A percentile compares a stretch with the other conserved stretches of the same genome.
phyloP scores from a whole-genome alignment of 305 asterid species.

The Solanum aculeatissimum region DNA sequence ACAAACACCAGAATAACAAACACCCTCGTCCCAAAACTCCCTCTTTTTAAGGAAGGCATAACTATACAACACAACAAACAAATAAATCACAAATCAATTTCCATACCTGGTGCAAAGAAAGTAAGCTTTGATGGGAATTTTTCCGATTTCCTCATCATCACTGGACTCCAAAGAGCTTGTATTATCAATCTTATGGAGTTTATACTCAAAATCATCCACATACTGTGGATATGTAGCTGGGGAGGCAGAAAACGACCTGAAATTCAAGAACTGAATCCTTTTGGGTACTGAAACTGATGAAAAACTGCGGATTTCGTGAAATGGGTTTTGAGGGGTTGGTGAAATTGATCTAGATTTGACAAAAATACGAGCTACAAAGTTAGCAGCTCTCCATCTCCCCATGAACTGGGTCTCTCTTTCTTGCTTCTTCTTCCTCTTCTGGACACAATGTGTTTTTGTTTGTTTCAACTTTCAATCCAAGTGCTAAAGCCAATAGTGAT shows the following conservation, averaged over 20 bases:
- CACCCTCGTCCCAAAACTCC: background rate
- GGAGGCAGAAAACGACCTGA: slow-evolving; percentile 60
- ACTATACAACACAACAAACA: background rate
- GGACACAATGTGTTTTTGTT: background rate
- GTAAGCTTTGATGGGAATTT: slow-evolving; percentile 69
- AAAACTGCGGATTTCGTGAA: slow-evolving; percentile 11
- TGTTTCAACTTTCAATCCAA: background rate
- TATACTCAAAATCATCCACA: slow-evolving; percentile 42
- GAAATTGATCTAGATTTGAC: slow-evolving; percentile 20
- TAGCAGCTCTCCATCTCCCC: slow-evolving; percentile 89
- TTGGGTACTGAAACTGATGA: slow-evolving; percentile 16
- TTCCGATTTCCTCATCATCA: slow-evolving; percentile 41
- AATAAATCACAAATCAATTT: background rate
- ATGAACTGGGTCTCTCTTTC: slow-evolving; percentile 29
- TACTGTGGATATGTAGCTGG: slow-evolving; percentile 38
- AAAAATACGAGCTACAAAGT: slow-evolving; percentile 30
- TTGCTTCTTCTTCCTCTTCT: background rate
- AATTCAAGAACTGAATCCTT: slow-evolving; percentile 12
- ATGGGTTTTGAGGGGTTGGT: slow-evolving; percentile 5
- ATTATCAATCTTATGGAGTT: slow-evolving; percentile 17
- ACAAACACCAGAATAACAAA: background rate
- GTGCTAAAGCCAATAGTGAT: too few relatives aligned
- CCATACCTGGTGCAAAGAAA: slow-evolving; percentile 31
- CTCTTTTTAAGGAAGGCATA: background rate
- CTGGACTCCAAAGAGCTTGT: slow-evolving; percentile 10